phyloP scores from a whole-genome alignment of 179 eudicot species.

The Silene vulgaris region DNA sequence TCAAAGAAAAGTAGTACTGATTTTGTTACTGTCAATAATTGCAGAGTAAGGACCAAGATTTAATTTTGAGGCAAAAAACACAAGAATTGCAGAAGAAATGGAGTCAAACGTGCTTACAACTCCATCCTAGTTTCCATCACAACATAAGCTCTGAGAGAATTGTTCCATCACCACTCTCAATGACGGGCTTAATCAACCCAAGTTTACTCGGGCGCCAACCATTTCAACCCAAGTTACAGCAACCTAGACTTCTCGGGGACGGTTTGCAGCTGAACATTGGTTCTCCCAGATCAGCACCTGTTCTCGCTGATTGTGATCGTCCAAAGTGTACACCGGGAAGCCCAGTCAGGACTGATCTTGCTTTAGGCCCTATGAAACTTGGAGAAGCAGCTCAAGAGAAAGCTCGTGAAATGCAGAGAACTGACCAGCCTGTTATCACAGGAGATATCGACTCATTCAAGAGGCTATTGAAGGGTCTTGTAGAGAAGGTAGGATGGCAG shows the following conservation, averaged over 20 bases:
- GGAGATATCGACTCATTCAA: constrained; percentile 67
- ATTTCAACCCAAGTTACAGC: constrained; percentile 50
- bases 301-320: constrained; percentile 9
- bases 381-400: constrained; percentile 26
- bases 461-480: constrained; percentile 72
- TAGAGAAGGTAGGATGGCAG: constrained; percentile 86
- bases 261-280: constrained; percentile 43
- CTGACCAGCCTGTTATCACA: constrained; percentile 36
- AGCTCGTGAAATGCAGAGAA: constrained; percentile 19
- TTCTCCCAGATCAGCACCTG: constrained; percentile 22
- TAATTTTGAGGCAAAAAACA: constrained; percentile 45
- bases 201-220: constrained; percentile 45
- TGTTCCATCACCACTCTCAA: constrained; percentile 39
- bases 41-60: constrained; percentile 59
- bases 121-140: constrained; percentile 66
- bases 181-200: constrained; percentile 54
- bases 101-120: constrained; percentile 60
- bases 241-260: constrained; percentile 38
- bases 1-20: not conserved
- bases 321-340: constrained; percentile 42
- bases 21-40: constrained; percentile 8
- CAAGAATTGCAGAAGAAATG: constrained; percentile 83
- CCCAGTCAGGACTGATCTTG: constrained; percentile 78
- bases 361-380: constrained; percentile 50
- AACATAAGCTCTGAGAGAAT: constrained; percentile 38